phyloP scores from a whole-genome alignment of 805 yeast genomes.

The Pichia thaimueangensis region DNA sequence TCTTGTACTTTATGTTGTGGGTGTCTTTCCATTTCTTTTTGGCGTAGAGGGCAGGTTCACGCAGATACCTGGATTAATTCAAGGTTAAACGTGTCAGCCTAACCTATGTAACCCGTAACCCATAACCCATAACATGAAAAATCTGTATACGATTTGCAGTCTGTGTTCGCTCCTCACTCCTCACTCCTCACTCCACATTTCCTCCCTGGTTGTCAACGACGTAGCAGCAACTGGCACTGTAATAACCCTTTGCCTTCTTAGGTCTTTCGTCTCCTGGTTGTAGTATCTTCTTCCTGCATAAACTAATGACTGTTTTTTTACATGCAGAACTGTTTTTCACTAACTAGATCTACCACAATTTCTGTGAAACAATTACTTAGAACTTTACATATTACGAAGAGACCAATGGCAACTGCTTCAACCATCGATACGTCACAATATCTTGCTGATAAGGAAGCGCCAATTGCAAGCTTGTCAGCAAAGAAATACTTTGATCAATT shows the following conservation, averaged over 20 bases:
- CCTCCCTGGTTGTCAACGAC: too few species aligned
- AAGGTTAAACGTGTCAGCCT: too few species aligned
- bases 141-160: too few species aligned
- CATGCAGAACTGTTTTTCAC: background rate
- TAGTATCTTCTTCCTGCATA: too few species aligned
- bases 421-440: slow-evolving; percentile 21
- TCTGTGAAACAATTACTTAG: background rate
- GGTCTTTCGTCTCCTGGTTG: background rate
- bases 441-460: slow-evolving; percentile 59
- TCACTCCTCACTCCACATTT: too few species aligned
- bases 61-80: too few species aligned
- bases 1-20: slow-evolving; percentile 82
- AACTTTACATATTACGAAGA: background rate
- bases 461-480: slow-evolving; percentile 65
- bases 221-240: too few species aligned
- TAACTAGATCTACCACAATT: background rate
- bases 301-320: background rate
- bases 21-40: slow-evolving; percentile 42
- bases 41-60: too few species aligned
- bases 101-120: too few species aligned
- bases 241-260: too few species aligned
- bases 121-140: too few species aligned
- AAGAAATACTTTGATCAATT: slow-evolving; percentile 62
- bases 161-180: too few species aligned
- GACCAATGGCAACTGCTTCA: slow-evolving; percentile 4